Evolutionary conservation across 768 basidiomycete species (phyloP).

Genomic region (Pisolithus marmoratus): DNA sequence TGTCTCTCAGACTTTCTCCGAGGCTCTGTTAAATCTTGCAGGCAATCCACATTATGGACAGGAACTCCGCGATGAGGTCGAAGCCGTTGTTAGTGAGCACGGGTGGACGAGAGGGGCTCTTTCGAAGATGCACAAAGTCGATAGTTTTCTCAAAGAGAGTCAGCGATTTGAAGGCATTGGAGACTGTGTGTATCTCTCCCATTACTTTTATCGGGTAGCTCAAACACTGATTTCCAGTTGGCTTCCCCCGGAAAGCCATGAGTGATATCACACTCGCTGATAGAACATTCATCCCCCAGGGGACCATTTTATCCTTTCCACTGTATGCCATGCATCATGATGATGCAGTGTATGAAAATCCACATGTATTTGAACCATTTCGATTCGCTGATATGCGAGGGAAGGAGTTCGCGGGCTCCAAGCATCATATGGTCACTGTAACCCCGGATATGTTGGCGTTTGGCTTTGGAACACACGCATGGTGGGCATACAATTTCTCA

Average conservation of each 20-base stretch:
- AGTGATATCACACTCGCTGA: slow-evolving; percentile 33
- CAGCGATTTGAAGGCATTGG: slow-evolving; percentile 27
- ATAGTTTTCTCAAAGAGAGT: slow-evolving; percentile 37
- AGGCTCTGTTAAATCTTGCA: slow-evolving; percentile 33
- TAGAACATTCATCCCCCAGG: slow-evolving; percentile 33
- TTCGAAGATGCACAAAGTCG: slow-evolving; percentile 31
- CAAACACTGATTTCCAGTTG: slow-evolving; percentile 9
- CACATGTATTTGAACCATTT: slow-evolving; percentile 41
- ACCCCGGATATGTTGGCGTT: slow-evolving; percentile 29
- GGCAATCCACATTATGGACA: slow-evolving; percentile 28
- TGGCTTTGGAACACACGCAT: slow-evolving; percentile 21
- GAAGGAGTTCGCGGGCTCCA: slow-evolving; percentile 13
- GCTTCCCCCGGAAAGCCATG: slow-evolving; percentile 27
- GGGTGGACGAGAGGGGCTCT: slow-evolving; percentile 26
- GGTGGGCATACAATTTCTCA: neutral
- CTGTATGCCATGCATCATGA: slow-evolving; percentile 16
- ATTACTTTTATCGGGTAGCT: neutral
- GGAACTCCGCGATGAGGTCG: slow-evolving; percentile 35
- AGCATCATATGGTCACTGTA: slow-evolving; percentile 25
- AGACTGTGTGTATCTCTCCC: slow-evolving; percentile 8
- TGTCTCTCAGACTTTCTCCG: slow-evolving; percentile 23
- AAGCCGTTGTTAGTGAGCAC: slow-evolving; percentile 20
- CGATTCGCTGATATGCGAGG: slow-evolving; percentile 39
- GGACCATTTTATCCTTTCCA: slow-evolving; percentile 22
- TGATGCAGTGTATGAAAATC: slow-evolving; percentile 23